Conservation (phyloP, 192 early-diverging fungal species). For the Rhizophagus sp. region DNA sequence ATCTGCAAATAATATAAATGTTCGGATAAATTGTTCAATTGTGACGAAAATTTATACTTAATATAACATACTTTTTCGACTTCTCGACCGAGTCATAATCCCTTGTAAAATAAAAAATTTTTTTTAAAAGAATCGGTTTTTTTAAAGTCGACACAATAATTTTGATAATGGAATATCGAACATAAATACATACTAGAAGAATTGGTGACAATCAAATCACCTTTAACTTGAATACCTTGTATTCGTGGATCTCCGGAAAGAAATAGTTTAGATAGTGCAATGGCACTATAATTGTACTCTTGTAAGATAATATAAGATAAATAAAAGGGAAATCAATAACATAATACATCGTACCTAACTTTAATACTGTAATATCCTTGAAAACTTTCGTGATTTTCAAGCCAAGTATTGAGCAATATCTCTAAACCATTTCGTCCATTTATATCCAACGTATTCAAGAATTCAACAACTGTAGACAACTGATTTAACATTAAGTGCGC, state of each 20-base stretch:
- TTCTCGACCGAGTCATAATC: constrained; percentile 60
- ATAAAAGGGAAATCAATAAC: constrained; percentile 7
- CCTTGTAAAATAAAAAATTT: constrained; percentile 29
- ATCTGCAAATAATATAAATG: constrained; percentile 38
- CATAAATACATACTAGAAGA: constrained; percentile 27
- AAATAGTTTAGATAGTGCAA: constrained; percentile 78
- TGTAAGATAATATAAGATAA: background rate
- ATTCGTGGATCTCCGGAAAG: constrained; percentile 67
- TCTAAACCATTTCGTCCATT: constrained; percentile 70
- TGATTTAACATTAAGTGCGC: constrained; percentile 79
- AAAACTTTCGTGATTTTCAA: constrained; percentile 80
- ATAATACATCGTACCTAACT: constrained; percentile 55
- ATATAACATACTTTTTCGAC: constrained; percentile 42
- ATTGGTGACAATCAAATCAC: constrained; percentile 63
- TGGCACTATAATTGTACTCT: constrained; percentile 49
- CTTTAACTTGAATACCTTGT: constrained; percentile 68
- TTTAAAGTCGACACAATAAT: constrained; percentile 13
- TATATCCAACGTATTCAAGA: constrained; percentile 64
- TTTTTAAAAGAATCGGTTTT: constrained; percentile 5
- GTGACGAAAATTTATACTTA: constrained; percentile 12
- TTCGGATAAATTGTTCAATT: background rate
- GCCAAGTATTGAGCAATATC: constrained; percentile 77
- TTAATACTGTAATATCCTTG: constrained; percentile 84
- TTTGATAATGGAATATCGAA: constrained; percentile 15
- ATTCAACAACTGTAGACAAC: constrained; percentile 68